phyloP scores from a whole-genome alignment of 306 rosid species.

The Fragaria vesca region DNA sequence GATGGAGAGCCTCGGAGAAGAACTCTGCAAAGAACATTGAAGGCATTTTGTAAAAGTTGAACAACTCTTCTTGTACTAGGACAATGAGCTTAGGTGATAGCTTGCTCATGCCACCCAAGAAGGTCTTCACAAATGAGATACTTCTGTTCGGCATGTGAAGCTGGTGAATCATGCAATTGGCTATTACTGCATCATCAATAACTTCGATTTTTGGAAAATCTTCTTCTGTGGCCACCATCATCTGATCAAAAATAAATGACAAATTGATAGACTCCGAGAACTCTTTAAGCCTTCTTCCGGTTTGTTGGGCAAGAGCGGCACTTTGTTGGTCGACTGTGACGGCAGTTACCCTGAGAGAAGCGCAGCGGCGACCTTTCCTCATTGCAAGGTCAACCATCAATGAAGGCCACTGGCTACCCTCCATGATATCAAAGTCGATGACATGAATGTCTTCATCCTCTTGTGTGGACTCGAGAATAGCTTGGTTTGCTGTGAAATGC shows the following conservation, averaged over 20 bases:
- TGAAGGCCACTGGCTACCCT: constrained; percentile 4
- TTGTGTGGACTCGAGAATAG: background rate
- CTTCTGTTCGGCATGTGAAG: constrained; percentile 1
- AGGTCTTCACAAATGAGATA: background rate
- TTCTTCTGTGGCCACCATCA: background rate
- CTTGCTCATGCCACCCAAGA: constrained; percentile 26
- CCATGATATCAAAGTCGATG: constrained; percentile 3
- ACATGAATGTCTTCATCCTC: background rate
- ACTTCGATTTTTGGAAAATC: background rate
- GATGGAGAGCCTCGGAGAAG: constrained; percentile 71
- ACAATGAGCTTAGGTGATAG: constrained; percentile 52
- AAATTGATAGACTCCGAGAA: background rate
- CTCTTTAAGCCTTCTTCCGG: constrained; percentile 4
- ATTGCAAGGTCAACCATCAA: background rate
- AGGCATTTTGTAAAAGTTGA: constrained; percentile 43
- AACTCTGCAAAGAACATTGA: constrained; percentile 65
- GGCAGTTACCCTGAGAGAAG: background rate
- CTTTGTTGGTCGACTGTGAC: background rate
- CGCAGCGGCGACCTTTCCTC: background rate
- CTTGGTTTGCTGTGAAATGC: background rate
- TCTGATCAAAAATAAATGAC: background rate
- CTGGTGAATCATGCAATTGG: constrained; percentile 4
- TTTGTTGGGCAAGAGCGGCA: background rate
- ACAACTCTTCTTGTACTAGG: constrained; percentile 61
- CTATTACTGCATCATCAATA: background rate